These are phyloP conservation scores for Rhizophora apiculata DNA, from an alignment of 345 rosid species.

Conservation along the genomic window DNA sequence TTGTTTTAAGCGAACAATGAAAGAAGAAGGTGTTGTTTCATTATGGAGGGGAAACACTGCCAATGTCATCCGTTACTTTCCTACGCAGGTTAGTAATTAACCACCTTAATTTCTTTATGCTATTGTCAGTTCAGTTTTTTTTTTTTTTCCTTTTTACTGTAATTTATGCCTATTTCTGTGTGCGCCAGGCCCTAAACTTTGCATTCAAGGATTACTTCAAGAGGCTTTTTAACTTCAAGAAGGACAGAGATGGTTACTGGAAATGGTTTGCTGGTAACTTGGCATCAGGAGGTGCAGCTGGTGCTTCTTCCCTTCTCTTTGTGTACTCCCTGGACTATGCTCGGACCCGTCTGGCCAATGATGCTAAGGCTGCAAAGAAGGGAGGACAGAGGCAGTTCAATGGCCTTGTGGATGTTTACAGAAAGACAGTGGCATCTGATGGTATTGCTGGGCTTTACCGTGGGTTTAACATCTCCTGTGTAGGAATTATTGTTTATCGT, in stretches of 20 bases:
- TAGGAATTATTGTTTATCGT: slow-evolving; percentile 33
- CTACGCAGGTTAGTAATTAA: slow-evolving; percentile 26
- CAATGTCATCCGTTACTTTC: slow-evolving; percentile 37
- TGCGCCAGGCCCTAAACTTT: slow-evolving; percentile 34
- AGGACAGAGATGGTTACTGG: slow-evolving; percentile 33
- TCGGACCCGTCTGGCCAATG: slow-evolving; percentile 28
- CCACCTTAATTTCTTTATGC: not conserved
- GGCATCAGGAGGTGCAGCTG: slow-evolving; percentile 32
- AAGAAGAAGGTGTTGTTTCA: slow-evolving; percentile 27
- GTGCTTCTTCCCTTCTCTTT: slow-evolving; percentile 29
- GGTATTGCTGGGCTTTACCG: slow-evolving; percentile 35
- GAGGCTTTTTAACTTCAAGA: slow-evolving; percentile 42
- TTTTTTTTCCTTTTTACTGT: not conserved
- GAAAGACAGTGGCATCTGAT: slow-evolving; percentile 31
- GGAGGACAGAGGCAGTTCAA: slow-evolving; percentile 31
- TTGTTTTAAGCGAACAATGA: slow-evolving; percentile 23
- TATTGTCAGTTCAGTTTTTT: not conserved
- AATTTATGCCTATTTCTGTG: slow-evolving; percentile 1
- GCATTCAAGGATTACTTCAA: slow-evolving; percentile 43
- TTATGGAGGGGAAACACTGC: slow-evolving; percentile 39
- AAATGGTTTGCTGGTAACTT: slow-evolving; percentile 32
- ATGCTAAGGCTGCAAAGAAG: slow-evolving; percentile 30
- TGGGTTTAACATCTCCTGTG: slow-evolving; percentile 34
- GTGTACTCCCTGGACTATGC: slow-evolving; percentile 31
- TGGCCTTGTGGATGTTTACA: slow-evolving; percentile 31